A percentile compares a stretch with the other conserved stretches of the same genome.
Evolutionary conservation across 129 eudicot genomes (phyloP).

Genomic region (Erigeron canadensis): DNA sequence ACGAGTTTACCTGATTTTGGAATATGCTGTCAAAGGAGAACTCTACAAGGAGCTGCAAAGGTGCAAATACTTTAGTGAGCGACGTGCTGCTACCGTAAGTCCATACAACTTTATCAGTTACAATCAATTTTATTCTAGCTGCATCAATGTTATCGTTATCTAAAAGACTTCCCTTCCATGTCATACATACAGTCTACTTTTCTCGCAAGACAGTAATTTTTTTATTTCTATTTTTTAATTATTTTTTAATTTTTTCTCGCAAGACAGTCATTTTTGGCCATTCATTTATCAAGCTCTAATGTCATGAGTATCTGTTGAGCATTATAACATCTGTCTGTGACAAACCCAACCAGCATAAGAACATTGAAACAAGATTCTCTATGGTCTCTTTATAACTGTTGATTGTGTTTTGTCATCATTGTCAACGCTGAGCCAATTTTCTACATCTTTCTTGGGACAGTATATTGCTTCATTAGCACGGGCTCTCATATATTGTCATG

Average conservation of each 20-base stretch:
- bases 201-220: neutral
- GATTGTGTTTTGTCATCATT: neutral
- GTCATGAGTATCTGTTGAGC: neutral
- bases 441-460: slow-evolving; percentile 34
- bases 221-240: too few species aligned
- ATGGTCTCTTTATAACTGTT: neutral
- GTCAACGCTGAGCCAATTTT: neutral
- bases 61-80: slow-evolving; percentile 76
- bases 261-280: neutral
- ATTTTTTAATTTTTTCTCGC: too few species aligned
- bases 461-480: slow-evolving; percentile 89
- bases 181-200: too few species aligned
- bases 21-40: slow-evolving; percentile 85
- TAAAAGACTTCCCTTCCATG: too few species aligned
- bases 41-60: slow-evolving; percentile 78
- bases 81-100: slow-evolving; percentile 79
- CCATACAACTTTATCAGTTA: neutral
- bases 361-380: neutral
- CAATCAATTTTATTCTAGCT: too few species aligned
- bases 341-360: neutral
- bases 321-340: neutral
- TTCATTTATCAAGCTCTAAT: neutral
- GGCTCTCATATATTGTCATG: slow-evolving; percentile 91
- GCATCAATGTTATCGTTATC: too few species aligned
- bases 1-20: slow-evolving; percentile 78